Percentiles rank a stretch among this genome's conserved stretches.
phyloP scores from a whole-genome alignment of 768 basidiomycete species.

The Hypholoma fasciculare region DNA sequence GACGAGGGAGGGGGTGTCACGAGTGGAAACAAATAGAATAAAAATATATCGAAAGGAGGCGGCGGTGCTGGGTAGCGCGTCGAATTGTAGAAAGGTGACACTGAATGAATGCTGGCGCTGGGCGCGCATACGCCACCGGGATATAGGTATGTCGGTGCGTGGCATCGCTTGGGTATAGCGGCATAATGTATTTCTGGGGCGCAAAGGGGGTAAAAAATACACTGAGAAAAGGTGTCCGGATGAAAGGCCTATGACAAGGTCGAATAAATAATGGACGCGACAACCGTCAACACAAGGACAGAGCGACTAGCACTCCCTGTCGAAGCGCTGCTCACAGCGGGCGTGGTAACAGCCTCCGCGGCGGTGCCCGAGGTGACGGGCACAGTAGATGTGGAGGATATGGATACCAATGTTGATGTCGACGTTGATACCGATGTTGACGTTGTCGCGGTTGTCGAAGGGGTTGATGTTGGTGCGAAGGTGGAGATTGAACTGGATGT shows the following conservation, averaged over 20 bases:
- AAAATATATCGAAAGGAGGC: not conserved
- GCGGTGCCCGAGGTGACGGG: not conserved
- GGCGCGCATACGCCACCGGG: not conserved
- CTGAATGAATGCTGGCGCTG: not conserved
- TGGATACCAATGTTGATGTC: conserved; percentile 11
- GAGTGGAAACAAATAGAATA: not conserved
- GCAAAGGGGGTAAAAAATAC: not conserved
- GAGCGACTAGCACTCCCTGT: not conserved
- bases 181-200: not conserved
- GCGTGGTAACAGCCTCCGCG: not conserved
- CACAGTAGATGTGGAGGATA: not conserved
- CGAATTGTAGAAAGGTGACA: not conserved
- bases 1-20: not conserved
- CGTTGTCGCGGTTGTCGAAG: conserved; percentile 10
- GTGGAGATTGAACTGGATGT: conserved; percentile 9
- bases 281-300: not conserved
- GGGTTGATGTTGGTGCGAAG: conserved; percentile 14
- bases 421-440: conserved; percentile 16
- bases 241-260: not conserved
- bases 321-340: conserved; percentile 5
- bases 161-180: not conserved
- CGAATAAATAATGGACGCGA: conserved; percentile 1
- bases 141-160: not conserved
- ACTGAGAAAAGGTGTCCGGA: not conserved
- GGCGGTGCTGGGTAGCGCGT: not conserved